phyloP scores from a whole-genome alignment of 441 rosid genomes.

The Metrosideros polymorpha region DNA sequence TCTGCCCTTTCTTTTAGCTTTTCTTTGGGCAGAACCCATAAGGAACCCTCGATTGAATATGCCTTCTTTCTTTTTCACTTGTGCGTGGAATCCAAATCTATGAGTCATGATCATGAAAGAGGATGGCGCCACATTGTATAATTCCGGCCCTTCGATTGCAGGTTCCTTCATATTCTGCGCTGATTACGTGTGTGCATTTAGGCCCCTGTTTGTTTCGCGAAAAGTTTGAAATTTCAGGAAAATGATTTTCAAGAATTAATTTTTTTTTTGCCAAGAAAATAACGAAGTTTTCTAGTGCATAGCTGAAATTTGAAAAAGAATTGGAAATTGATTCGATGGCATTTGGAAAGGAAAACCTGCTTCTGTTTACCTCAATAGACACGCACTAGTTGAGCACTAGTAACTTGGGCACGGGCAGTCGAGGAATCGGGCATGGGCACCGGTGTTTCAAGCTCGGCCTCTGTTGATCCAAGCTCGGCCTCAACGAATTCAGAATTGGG shows the following conservation, averaged over 20 bases:
- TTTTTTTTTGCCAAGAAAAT: background rate
- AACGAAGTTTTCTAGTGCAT: background rate
- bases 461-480: background rate
- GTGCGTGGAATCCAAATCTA: background rate
- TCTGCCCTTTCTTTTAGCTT: background rate
- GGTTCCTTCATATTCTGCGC: background rate
- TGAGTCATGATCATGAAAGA: background rate
- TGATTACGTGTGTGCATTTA: background rate
- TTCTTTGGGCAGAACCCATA: background rate
- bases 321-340: background rate
- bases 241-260: background rate
- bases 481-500: fast-evolving
- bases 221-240: background rate
- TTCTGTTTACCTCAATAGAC: background rate
- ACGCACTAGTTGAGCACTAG: too few species aligned
- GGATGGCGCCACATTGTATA: background rate
- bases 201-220: background rate
- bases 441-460: fast-evolving
- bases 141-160: background rate
- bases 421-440: too few species aligned
- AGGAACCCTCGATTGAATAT: background rate
- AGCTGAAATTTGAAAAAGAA: background rate
- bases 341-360: background rate
- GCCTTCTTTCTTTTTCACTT: background rate
- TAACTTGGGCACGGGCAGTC: background rate